Evolutionary conservation across 1,139 yeast species (phyloP).

Genomic region (Suhomyces bribrorum): DNA sequence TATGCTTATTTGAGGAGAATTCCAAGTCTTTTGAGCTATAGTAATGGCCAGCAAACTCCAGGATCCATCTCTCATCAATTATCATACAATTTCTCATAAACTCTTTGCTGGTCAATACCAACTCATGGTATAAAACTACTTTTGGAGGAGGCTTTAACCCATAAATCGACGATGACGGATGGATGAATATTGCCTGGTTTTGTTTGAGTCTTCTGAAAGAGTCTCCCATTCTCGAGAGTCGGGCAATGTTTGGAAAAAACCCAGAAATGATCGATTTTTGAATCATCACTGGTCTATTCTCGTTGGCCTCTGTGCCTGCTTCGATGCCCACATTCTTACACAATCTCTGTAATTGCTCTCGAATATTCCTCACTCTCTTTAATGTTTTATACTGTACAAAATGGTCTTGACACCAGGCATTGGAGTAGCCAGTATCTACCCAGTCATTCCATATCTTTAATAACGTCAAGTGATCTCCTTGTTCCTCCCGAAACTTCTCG

Average conservation of each 20-base stretch:
- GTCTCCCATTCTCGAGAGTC: constrained; percentile 71
- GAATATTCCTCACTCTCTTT: constrained; percentile 67
- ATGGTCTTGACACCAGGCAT: constrained; percentile 86
- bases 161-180: constrained; percentile 75
- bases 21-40: constrained; percentile 20
- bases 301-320: constrained; percentile 11
- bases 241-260: constrained; percentile 77
- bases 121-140: constrained; percentile 74
- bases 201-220: constrained; percentile 62
- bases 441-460: constrained; percentile 77
- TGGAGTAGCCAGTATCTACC: constrained; percentile 68
- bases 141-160: constrained; percentile 69
- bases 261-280: constrained; percentile 76
- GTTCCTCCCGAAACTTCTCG: constrained; percentile 51
- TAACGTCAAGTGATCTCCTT: constrained; percentile 79
- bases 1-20: constrained; percentile 11
- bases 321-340: constrained; percentile 57
- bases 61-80: constrained; percentile 64
- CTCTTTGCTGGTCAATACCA: constrained; percentile 84
- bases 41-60: constrained; percentile 66
- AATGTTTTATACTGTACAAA: constrained; percentile 76
- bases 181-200: constrained; percentile 70
- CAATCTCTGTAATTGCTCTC: constrained; percentile 66
- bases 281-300: constrained; percentile 37
- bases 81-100: constrained; percentile 86